These are phyloP conservation scores for Parsonsia alboflavescens DNA, from an alignment of 257 asterid genomes.

Conservation along the genomic window DNA sequence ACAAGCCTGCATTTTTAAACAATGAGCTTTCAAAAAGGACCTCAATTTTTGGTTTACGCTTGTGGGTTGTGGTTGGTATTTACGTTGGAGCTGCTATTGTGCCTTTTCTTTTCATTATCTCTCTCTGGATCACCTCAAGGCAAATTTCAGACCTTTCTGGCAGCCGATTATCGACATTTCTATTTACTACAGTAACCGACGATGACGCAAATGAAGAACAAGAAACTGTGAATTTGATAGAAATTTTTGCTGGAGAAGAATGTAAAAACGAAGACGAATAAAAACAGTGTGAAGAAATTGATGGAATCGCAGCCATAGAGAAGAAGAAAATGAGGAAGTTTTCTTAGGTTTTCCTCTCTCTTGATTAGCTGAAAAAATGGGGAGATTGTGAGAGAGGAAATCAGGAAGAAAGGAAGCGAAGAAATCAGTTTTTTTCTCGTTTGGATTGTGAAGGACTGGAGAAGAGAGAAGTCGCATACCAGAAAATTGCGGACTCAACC, in stretches of 20 bases:
- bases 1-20: conserved; percentile 39
- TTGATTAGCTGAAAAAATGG: too few species aligned
- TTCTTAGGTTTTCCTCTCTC: not conserved
- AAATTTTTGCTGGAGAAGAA: conserved; percentile 9
- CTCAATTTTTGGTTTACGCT: conserved; percentile 68
- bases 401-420: too few species aligned
- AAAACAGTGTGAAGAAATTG: conserved; percentile 9
- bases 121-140: conserved; percentile 70
- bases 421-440: too few species aligned
- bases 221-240: conserved; percentile 45
- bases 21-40: conserved; percentile 57
- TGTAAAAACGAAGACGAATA: conserved; percentile 4
- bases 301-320: conserved; percentile 14
- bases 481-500: too few species aligned
- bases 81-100: conserved; percentile 84
- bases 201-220: conserved; percentile 52
- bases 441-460: too few species aligned
- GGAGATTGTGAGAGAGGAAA: too few species aligned
- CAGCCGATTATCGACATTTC: conserved; percentile 40
- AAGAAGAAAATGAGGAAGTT: not conserved
- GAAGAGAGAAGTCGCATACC: too few species aligned
- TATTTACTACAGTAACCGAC: conserved; percentile 44
- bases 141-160: conserved; percentile 52
- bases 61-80: conserved; percentile 77
- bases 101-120: conserved; percentile 53